Evolutionary conservation across 148 eudicot genomes (phyloP), one percentile per base, ranked within the genome.

Genomic region (Simmondsia chinensis): DNA sequence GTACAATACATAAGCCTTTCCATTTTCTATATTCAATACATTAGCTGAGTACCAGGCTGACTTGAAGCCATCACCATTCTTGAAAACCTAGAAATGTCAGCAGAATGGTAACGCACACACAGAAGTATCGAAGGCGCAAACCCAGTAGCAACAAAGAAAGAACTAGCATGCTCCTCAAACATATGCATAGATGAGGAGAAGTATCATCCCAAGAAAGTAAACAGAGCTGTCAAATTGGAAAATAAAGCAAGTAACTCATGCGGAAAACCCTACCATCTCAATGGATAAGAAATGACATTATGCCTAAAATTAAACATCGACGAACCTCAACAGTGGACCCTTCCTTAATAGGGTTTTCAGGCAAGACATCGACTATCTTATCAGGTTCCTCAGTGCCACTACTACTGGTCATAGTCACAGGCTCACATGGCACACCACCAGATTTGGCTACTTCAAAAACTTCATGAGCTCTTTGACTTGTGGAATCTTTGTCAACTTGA

Each of bases 21-120:
- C 76, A 56, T 66, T 75, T 39, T 79, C 69, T 54, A 82, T n/a
- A 45, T 43, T 66, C 64, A 82, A 48, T 10, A 86, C 69, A 47
- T 40, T 68, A 39, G 94, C 99, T 13, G 89, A 54, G 65, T 76
- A 86, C 99, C 99, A 91, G 34, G 79, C 94, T 20, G 72, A 57
- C 54, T 60, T 74, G 42, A 44, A 39, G 42, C 70, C 57, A 44
- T 64, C 72, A 45, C 65, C 64, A 43, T 68, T 70, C 61, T 73
- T 91, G 52, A 64, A 74, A 31, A 91, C 87, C 99, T 91, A 63
- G 42, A 63, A 46, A 15, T 6, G 38, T 27, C 21, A 41, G n/a
- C n/a, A 11, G 8, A 28, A 13, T 25, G 9, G 31, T 5, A 5
- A 5, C 13, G 18, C 19, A 50, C 19, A 12, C n/a, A 29, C 20